A percentile compares a stretch with the other conserved stretches of the same genome.
phyloP scores from a whole-genome alignment of 83 land plant genomes.

The Diphasiastrum complanatum region DNA sequence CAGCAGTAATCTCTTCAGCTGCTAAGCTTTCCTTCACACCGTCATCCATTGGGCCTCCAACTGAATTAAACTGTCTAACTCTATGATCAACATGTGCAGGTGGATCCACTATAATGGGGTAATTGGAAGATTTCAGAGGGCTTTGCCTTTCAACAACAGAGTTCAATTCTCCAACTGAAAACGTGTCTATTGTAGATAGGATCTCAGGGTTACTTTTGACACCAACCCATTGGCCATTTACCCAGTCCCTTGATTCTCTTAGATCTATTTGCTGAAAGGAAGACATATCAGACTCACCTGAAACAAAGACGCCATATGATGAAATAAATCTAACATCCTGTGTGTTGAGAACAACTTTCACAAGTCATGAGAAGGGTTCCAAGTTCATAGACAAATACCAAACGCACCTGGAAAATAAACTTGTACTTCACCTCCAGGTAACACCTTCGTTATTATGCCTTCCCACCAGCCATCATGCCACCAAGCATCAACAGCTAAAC shows the following conservation, averaged over 20 bases:
- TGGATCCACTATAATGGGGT: too few species aligned
- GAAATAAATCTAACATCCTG: background rate
- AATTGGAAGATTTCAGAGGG: too few species aligned
- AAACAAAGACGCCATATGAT: conserved; percentile 2
- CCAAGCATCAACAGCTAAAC: conserved; percentile 57
- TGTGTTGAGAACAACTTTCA: background rate
- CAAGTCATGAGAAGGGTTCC: background rate
- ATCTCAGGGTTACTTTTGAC: conserved; percentile 37
- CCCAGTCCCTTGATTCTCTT: conserved; percentile 59
- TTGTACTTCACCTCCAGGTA: conserved; percentile 26
- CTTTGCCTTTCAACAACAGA: too few species aligned
- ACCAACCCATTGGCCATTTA: conserved; percentile 32
- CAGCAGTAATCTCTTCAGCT: too few species aligned
- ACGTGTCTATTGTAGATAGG: conserved; percentile 14
- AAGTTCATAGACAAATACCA: background rate
- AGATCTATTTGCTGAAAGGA: conserved; percentile 28
- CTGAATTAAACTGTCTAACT: too few species aligned
- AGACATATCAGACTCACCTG: conserved; percentile 44
- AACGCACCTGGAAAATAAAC: conserved; percentile 58
- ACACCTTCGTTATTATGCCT: conserved; percentile 42
- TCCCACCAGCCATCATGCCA: conserved; percentile 91
- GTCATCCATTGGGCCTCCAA: too few species aligned
- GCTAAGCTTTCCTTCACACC: too few species aligned
- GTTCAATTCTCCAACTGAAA: too few species aligned
- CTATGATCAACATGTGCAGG: too few species aligned